Base-by-base conservation (phyloP, 331 rosid species). In the Acacia pycnantha region DNA sequence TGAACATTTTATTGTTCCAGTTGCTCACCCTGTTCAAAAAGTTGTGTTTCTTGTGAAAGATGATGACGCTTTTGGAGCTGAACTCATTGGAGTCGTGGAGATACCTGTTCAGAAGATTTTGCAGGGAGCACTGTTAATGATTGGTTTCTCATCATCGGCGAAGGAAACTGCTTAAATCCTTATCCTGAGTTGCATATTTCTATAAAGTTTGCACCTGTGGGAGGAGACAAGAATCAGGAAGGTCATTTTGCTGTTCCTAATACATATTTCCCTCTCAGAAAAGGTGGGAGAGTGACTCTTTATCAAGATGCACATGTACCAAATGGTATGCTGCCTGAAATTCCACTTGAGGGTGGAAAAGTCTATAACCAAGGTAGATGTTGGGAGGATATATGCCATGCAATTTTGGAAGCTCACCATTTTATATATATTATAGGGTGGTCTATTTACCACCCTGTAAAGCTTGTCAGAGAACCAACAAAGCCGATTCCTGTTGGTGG, bases 301-400 rank as follows among this genome's bases (percentile, higher is more conserved):
- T 92, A 90, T 82, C 97, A 92, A 82, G 97, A 92, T 75, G 97
- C 97, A 41, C 94, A 92, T 77, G 85, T 90, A 11, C 91, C 90
- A 0, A 80, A 88, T 61, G 86, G 43, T 8, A 80, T 86, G 87
- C 77, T 90, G 35, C 93, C 97, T 22, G 86, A 90, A 22, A 92
- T 92, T 88, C 19, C 43, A 79, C 86, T 90, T 12, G 97, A 86
- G 21, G 91, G 66, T 47, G 97, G 93, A 16, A 83, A 86, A 77
- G 18, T 78, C 4, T 92, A 53, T 81, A 83, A 84, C 29, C 88
- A 89, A 3, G 70, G 54, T 73, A 85, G 79, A 27, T 90, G 97
- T 78, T 92, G 94, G 97, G 97, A 92, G 83, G 97, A 92, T 12
- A 90, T 90, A 29, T 92, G 93, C 66, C 94, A 90, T 72, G 92